Evolutionary conservation across 441 rosid species (phyloP).

Genomic region (Melastoma candidum): DNA sequence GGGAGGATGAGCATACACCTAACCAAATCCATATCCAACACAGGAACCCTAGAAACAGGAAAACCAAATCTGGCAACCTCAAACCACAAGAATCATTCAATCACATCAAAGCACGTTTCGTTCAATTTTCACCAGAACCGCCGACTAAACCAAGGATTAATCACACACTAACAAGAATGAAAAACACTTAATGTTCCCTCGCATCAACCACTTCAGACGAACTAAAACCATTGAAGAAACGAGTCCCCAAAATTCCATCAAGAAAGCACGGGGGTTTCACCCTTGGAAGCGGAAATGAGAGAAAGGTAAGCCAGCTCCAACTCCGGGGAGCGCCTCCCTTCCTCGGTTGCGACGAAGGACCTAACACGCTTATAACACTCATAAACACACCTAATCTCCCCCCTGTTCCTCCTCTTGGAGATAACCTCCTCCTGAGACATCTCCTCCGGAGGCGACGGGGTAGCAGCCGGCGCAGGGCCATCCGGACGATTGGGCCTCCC

Average conservation of each 20-base stretch:
- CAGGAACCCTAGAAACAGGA: too few species aligned
- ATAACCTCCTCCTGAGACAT: conserved; percentile 64
- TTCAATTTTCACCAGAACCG: not conserved
- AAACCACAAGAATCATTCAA: too few species aligned
- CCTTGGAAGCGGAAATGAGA: conserved; percentile 71
- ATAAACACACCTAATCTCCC: conserved; percentile 71
- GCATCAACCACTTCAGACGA: not conserved
- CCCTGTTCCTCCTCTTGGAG: conserved; percentile 55
- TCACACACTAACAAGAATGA: not conserved
- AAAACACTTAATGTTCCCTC: not conserved
- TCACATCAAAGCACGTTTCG: too few species aligned
- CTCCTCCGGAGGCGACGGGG: conserved; percentile 34
- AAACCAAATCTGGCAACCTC: too few species aligned
- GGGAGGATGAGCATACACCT: too few species aligned
- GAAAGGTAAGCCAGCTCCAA: conserved; percentile 72
- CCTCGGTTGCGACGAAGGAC: conserved; percentile 50
- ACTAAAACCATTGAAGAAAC: not conserved
- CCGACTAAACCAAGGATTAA: not conserved
- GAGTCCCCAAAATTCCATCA: not conserved
- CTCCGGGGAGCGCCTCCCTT: conserved; percentile 35
- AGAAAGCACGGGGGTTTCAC: conserved; percentile 19
- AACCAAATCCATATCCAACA: too few species aligned
- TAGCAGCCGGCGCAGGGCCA: conserved; percentile 19
- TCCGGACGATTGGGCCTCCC: conserved; percentile 21
- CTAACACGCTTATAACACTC: conserved; percentile 71